Percentiles rank a stretch among this genome's conserved stretches.
Conservation (phyloP, 2,329 filamentous ascomycete genomes). For the Leptosphaerulina australis region DNA sequence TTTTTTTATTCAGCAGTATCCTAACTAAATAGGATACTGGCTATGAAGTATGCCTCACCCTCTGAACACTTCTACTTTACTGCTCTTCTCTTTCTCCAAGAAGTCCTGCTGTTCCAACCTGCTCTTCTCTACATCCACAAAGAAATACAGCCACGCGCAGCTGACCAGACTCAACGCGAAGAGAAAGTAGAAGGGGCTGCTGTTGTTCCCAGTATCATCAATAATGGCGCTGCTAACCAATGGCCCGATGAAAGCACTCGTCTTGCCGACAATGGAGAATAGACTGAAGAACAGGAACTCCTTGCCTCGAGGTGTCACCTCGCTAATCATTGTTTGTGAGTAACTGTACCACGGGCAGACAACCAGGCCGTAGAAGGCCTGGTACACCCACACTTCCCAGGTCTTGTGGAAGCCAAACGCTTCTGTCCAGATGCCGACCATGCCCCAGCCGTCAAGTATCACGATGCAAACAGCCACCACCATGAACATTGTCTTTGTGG, state of each 20-base stretch:
- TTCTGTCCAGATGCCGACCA: slow-evolving; percentile 64
- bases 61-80: background rate
- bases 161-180: slow-evolving; percentile 34
- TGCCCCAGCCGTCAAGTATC: slow-evolving; percentile 64
- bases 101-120: slow-evolving; percentile 33
- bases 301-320: slow-evolving; percentile 70
- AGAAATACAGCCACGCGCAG: slow-evolving; percentile 30
- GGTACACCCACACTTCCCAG: slow-evolving; percentile 60
- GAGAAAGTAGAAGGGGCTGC: slow-evolving; percentile 70
- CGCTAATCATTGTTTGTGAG: slow-evolving; percentile 72
- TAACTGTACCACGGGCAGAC: slow-evolving; percentile 75
- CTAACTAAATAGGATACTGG: too few relatives aligned
- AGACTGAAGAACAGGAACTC: slow-evolving; percentile 74
- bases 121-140: slow-evolving; percentile 34
- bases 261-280: slow-evolving; percentile 72
- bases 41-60: background rate
- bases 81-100: slow-evolving; percentile 31
- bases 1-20: too few relatives aligned
- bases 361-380: slow-evolving; percentile 67
- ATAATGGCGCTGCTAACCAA: slow-evolving; percentile 73
- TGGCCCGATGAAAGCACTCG: slow-evolving; percentile 70
- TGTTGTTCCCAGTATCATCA: slow-evolving; percentile 64
- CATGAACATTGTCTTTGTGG: slow-evolving; percentile 73
- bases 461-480: slow-evolving; percentile 66
- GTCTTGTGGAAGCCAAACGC: slow-evolving; percentile 60